These are phyloP conservation scores for Neonothopanus nambi DNA, from an alignment of 1,284 basidiomycete species.

Conservation along the genomic window DNA sequence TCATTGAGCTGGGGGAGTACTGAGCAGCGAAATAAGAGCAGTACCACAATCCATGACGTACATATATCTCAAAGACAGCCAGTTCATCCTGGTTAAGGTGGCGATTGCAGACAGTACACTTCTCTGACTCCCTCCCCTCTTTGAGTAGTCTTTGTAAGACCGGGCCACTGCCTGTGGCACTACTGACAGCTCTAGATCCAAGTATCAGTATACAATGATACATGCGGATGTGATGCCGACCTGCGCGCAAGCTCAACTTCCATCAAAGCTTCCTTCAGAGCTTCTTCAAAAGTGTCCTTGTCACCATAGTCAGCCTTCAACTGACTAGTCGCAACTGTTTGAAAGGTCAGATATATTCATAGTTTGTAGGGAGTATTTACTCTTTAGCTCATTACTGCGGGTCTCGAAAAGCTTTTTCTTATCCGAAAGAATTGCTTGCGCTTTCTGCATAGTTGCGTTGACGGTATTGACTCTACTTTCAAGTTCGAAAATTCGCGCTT, in stretches of 20 bases:
- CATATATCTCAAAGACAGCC: conserved; percentile 65
- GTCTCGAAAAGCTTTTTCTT: conserved; percentile 60
- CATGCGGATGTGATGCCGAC: conserved; percentile 38
- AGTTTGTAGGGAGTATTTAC: conserved; percentile 44
- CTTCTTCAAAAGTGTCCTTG: conserved; percentile 50
- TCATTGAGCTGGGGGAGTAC: conserved; percentile 46
- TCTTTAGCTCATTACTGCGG: conserved; percentile 64
- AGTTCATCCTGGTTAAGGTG: conserved; percentile 65
- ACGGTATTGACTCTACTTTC: conserved; percentile 51
- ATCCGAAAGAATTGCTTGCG: conserved; percentile 61
- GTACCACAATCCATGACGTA: conserved; percentile 32
- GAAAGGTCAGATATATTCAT: conserved; percentile 22
- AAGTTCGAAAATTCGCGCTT: conserved; percentile 57
- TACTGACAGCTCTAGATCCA: conserved; percentile 17
- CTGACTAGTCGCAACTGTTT: conserved; percentile 2
- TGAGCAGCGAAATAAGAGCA: not conserved
- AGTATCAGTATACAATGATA: conserved; percentile 7
- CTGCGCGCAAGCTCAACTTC: conserved; percentile 56
- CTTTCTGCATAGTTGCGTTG: conserved; percentile 58
- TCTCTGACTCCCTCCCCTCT: conserved; percentile 62
- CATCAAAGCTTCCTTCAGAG: conserved; percentile 53
- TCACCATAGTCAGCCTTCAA: conserved; percentile 15
- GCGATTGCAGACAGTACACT: conserved; percentile 80
- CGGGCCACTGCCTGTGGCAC: conserved; percentile 41
- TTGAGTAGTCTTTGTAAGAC: conserved; percentile 69